Conservation (phyloP, 331 rosid species). For the Rosa hybrid region DNA sequence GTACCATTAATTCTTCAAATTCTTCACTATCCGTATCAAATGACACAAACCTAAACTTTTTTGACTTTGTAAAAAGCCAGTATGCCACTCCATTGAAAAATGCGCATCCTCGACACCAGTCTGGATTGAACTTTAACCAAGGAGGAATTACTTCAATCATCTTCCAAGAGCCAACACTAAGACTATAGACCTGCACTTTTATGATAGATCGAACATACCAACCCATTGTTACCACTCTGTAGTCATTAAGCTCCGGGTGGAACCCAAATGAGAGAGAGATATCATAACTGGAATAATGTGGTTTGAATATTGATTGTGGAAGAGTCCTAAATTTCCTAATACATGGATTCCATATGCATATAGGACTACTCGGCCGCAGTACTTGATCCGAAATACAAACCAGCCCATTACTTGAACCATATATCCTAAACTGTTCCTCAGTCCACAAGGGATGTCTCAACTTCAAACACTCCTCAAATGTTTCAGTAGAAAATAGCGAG, state of each 20-base stretch:
- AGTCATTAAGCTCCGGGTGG: neutral
- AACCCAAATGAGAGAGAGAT: slow-evolving; percentile 4
- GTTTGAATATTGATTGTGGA: neutral
- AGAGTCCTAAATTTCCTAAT: slow-evolving; percentile 1
- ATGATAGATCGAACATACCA: neutral
- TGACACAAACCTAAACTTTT: neutral
- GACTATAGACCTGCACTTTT: neutral
- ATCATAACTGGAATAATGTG: neutral
- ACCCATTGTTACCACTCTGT: neutral
- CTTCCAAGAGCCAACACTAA: neutral
- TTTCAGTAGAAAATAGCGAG: neutral
- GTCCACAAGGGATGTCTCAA: neutral
- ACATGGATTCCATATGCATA: neutral
- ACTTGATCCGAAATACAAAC: neutral
- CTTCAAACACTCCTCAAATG: neutral
- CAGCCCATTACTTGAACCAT: slow-evolving; percentile 4
- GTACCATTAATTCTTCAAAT: neutral
- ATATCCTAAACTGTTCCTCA: neutral
- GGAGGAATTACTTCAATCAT: slow-evolving; percentile 8
- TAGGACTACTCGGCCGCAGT: neutral
- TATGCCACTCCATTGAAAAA: slow-evolving; percentile 3
- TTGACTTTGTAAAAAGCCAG: neutral
- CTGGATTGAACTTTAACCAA: neutral
- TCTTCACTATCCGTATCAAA: neutral
- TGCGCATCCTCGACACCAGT: neutral